A percentile compares a stretch with the other conserved stretches of the same genome.
Evolutionary conservation across 2,329 filamentous ascomycete species (phyloP).

Genomic region (Chrysosporium keratinophilum): DNA sequence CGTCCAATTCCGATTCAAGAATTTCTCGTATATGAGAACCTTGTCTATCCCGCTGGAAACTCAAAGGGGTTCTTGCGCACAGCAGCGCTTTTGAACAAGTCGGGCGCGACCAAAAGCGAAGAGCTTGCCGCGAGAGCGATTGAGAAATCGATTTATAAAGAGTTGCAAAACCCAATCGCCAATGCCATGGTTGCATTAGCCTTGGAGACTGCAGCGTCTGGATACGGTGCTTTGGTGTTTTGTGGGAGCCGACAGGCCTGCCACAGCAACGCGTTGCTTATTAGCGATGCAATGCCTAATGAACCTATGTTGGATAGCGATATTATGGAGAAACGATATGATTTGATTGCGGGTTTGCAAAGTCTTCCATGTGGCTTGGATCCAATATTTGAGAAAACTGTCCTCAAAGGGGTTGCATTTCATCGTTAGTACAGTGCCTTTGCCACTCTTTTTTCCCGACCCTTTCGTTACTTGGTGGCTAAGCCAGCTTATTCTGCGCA

Average conservation of each 20-base stretch:
- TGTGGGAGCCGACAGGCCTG: constrained; percentile 58
- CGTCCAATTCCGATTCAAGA: constrained; percentile 66
- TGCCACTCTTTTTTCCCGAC: not conserved
- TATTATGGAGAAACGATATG: constrained; percentile 49
- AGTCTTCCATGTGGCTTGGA: constrained; percentile 59
- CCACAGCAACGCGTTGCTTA: constrained; percentile 57
- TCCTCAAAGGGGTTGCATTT: constrained; percentile 60
- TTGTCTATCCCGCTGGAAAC: constrained; percentile 53
- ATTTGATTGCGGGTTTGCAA: constrained; percentile 56
- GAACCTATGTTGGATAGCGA: constrained; percentile 38
- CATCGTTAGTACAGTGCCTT: constrained; percentile 49
- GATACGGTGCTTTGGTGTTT: constrained; percentile 63
- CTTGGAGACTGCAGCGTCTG: constrained; percentile 56
- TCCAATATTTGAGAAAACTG: constrained; percentile 51
- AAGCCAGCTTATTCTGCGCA: constrained; percentile 21
- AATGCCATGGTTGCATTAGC: constrained; percentile 63
- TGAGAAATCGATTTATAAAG: constrained; percentile 47
- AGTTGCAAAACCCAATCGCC: constrained; percentile 53
- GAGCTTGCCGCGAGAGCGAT: constrained; percentile 39
- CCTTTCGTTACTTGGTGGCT: not conserved
- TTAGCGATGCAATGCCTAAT: constrained; percentile 55
- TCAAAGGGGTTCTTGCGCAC: constrained; percentile 50
- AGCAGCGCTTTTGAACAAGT: constrained; percentile 41
- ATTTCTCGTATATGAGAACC: constrained; percentile 60
- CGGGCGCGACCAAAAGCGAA: constrained; percentile 23